Evolutionary conservation across 192 early-diverging fungal genomes (phyloP), one percentile per base, ranked within the genome.

Genomic region (Pilaira anomala): DNA sequence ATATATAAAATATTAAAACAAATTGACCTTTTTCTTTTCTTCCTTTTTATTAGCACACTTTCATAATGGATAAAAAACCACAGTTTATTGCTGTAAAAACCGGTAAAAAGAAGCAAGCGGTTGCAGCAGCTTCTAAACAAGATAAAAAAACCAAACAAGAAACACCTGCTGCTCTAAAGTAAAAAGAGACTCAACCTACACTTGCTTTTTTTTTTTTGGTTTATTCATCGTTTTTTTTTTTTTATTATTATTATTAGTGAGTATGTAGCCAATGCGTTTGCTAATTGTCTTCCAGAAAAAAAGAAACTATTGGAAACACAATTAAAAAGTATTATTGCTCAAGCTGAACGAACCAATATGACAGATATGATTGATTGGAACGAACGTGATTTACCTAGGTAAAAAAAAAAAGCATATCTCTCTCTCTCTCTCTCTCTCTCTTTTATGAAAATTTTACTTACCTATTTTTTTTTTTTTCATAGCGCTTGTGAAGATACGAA

Each of bases 311-410:
- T 83, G 12, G 76, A 87, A 67, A 59, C 57, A n/a, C 74, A 87
- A 63, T 60, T 92, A 22, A 84, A 76, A 60, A 57, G 55, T 1
- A 28, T 90, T 48, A 88, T 92, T 49, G 64, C 58, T 7, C 67
- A 73, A 33, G 73, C 78, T 29, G 74, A 80, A 26, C 7, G 29
- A 6, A 63, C 73, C 19, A 71, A 74, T 16, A 77, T 65, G 25
- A 40, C 91, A 19, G 76, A 69, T 60, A 71, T 68, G 0, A 81
- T 83, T 1, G 84, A 91, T 63, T 93, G 91, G 91, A 78, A 83
- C 3, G 71, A 79, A n/a, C 81, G 87, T 79, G 66, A 67, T 0
- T 66, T 93, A 25, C 89, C 91, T 58, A 66, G 62, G 88, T 90
- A 73, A 65, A 63, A 16, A 49, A 22, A n/a, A 5, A n/a, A n/a